Base-by-base conservation (phyloP, 1,284 basidiomycete species). In the Heterobasidion occidentale region DNA sequence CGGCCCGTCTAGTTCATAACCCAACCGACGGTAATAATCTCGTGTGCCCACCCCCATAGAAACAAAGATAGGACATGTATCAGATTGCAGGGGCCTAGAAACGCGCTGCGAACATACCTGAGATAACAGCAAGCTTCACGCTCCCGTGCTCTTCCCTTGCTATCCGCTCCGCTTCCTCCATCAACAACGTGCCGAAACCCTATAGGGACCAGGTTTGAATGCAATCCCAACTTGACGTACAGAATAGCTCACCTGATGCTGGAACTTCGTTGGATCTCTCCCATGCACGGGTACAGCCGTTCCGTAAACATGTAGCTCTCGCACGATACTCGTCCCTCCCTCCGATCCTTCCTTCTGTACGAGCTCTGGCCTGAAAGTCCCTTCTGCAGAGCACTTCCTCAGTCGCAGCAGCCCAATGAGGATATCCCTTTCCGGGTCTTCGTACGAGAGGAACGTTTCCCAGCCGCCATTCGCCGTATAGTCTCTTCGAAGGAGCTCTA, bases 81-180 rank as follows among this genome's bases (percentile, higher is more conserved):
- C 38, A 53, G 17, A 50, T 17, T 11, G 55, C 8, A 8, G n/a
- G 38, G 38, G 38, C 12, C n/a, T 42, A 11, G 38, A 42, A 11
- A 42, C 38, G 38, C 27, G 27, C 27, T 47, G 19, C 17, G 11
- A 17, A 66, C 81, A 64, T 61, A 80, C 93, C 94, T 34, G 94
- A 95, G 63, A 99, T 99, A 59, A 99, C 97, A 15, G 92, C 97
- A 42, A 99, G 74, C 73, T 96, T 96, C 57, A 86, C 74, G 69
- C 93, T 97, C 2, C 92, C 95, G 69, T 99, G 97, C 69, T 99
- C 97, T 65, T 98, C 96, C 60, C 88, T 78, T n/a, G 97, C 94
- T 73, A 99, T 99, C 60, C 94, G 80, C 72, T 99, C 97, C 1
- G 97, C 97, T 75, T 99, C 96, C 70, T 99, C 97, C 97, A 99